A percentile compares a stretch with the other conserved stretches of the same genome.
Evolutionary conservation across 2,329 filamentous ascomycete species (phyloP).

Genomic region (Trichoderma breve): DNA sequence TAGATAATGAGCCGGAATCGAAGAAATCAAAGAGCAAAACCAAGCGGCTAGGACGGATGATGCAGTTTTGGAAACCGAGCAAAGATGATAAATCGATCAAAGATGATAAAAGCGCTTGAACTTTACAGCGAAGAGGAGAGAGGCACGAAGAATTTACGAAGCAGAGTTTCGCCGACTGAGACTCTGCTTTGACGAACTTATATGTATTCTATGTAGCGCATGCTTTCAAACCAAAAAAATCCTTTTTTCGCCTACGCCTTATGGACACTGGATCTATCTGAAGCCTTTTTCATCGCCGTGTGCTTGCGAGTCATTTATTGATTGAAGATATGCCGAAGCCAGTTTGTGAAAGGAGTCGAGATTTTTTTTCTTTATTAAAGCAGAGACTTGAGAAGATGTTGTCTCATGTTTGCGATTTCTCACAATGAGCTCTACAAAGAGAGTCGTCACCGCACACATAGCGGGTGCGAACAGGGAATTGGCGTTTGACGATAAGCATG

Average conservation of each 20-base stretch:
- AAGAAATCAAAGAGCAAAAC: conserved; percentile 61
- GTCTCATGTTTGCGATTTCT: not conserved
- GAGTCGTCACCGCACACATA: not conserved
- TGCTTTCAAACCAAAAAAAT: conserved; percentile 24
- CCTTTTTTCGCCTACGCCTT: conserved; percentile 1
- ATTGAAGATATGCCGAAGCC: conserved; percentile 1
- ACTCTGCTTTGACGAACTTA: conserved; percentile 34
- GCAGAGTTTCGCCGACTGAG: conserved; percentile 13
- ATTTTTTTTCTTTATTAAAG: not conserved
- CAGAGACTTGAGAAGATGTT: not conserved
- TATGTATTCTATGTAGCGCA: conserved; percentile 40
- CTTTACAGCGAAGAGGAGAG: not conserved
- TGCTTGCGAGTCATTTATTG: not conserved
- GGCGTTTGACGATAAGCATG: conserved; percentile 33
- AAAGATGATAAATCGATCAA: conserved; percentile 35
- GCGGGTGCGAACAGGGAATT: not conserved
- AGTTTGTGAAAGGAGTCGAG: not conserved
- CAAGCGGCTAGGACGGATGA: conserved; percentile 69
- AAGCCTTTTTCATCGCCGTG: conserved; percentile 13
- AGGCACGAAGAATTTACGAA: conserved; percentile 15
- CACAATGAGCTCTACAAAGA: not conserved
- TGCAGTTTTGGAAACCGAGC: conserved; percentile 75
- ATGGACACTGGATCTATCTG: conserved; percentile 18
- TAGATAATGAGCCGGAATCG: conserved; percentile 52
- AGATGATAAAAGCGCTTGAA: conserved; percentile 26